Evolutionary conservation across 1,284 basidiomycete species (phyloP).

Genomic region (Cryptococcus deneoformans): DNA sequence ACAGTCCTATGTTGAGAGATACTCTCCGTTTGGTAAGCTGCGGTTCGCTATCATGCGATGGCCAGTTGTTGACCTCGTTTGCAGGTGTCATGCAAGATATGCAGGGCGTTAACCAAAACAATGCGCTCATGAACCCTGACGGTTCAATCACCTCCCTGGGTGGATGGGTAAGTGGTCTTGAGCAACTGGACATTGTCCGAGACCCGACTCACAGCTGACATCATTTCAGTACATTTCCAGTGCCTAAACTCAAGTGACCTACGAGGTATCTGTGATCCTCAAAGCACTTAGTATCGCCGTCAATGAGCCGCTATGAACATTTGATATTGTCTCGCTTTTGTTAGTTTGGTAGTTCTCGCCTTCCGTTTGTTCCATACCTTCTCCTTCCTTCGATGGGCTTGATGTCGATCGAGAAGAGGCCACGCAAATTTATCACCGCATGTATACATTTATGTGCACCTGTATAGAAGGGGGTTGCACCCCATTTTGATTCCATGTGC

Average conservation of each 20-base stretch:
- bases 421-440: no score
- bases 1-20: slow-evolving; percentile 57
- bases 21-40: slow-evolving; percentile 67
- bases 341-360: not conserved
- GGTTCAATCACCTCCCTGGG: slow-evolving; percentile 45
- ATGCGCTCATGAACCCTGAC: slow-evolving; percentile 52
- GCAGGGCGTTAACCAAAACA: slow-evolving; percentile 63
- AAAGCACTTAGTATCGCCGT: no score
- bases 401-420: no score
- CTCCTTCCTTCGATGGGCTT: no score
- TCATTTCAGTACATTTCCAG: slow-evolving; percentile 1
- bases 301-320: no score
- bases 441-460: no score
- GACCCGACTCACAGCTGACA: not conserved
- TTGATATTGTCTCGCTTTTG: not conserved
- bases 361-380: no score
- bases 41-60: no score
- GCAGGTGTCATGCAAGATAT: slow-evolving; percentile 65
- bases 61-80: not conserved
- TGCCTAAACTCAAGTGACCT: not conserved
- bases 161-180: slow-evolving; percentile 25
- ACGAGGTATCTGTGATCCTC: no score
- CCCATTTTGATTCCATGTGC: no score
- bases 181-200: not conserved
- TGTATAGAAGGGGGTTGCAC: no score